These are phyloP conservation scores for Colletotrichum neosansevieriae DNA, from an alignment of 2,329 filamentous ascomycete genomes.

Conservation along the genomic window DNA sequence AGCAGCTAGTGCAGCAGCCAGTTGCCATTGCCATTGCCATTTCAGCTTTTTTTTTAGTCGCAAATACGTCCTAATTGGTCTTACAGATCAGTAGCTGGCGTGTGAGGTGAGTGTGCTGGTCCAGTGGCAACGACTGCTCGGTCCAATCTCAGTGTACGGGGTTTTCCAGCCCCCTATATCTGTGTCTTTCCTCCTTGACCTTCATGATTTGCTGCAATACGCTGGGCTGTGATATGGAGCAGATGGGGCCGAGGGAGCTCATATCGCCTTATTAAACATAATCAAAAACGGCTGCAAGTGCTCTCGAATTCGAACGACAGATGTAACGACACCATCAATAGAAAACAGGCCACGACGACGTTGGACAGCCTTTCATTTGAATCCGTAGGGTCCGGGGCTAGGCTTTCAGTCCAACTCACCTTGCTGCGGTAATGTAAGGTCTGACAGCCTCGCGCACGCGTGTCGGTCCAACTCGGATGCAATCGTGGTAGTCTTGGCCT, in stretches of 20 bases:
- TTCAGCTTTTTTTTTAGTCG: background rate
- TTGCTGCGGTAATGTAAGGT: background rate
- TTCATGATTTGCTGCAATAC: background rate
- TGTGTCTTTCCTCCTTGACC: background rate
- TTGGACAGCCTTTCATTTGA: background rate
- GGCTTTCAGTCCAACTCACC: background rate
- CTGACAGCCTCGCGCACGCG: slow-evolving; percentile 8
- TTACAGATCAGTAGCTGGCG: background rate
- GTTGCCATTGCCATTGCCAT: background rate
- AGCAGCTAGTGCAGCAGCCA: background rate
- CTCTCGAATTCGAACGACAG: slow-evolving; percentile 5
- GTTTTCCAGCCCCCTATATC: too few species aligned
- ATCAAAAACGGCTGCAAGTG: slow-evolving; percentile 9
- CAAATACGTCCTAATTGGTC: background rate
- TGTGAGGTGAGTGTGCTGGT: background rate
- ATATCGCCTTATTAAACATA: slow-evolving; percentile 18
- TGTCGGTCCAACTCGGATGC: slow-evolving; percentile 4
- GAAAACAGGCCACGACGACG: slow-evolving; percentile 11
- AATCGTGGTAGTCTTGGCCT: background rate
- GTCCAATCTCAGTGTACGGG: background rate
- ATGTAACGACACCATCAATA: slow-evolving; percentile 18
- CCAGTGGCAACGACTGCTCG: background rate
- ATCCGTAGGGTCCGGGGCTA: too few species aligned
- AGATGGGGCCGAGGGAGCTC: slow-evolving; percentile 8
- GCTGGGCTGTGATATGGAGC: background rate